Base-by-base conservation (phyloP, 352 stramenopile genomes). In the Phytopythium vexans region DNA sequence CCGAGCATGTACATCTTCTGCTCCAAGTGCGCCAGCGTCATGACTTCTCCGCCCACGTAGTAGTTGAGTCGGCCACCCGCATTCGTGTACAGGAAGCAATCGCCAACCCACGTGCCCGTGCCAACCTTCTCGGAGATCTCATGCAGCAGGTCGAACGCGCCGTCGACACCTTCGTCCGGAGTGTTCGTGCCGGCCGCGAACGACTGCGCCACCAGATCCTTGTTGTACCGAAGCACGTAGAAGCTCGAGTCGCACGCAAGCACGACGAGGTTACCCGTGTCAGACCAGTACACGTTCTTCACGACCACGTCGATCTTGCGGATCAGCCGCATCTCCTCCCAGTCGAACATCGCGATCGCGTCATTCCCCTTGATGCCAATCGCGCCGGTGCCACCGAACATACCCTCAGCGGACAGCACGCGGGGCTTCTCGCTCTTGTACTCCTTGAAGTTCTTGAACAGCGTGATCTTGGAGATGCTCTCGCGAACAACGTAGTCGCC, bases 361-460 rank as follows among this genome's bases (percentile, higher is more conserved):
- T 99, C 96, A 50, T 89, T 87, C 33, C 96, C 96, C 68, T 97
- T 97, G 33, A 99, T 93, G 56, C 93, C 97, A 9, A 99, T 88
- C 31, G 97, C 87, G 15, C 95, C 90, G 4, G 77, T 56, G 11
- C 97, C 97, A 11, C 97, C 97, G 66, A 98, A 99, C 8, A 99
- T 57, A 1, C 86, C 94, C 52, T 99, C 97, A 2, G 97, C 95
- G 37, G 89, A 96, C 11, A 94, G 62, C 54, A 98, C 93, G 3
- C 96, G 93, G 11, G 96, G 95, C 54, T 97, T 94, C 51, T 99
- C 89, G 7, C 80, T 89, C 66, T 97, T 90, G 48, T 88, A 82
- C 68, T 99, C 96, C 67, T 99, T 98, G 64, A 99, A 99, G 72
- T 99, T 99, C 67, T 97, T 97, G 77, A 99, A 99, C 32, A 98